Base-by-base conservation (phyloP, 2,329 filamentous ascomycete species). In the Fusarium dlaminii region DNA sequence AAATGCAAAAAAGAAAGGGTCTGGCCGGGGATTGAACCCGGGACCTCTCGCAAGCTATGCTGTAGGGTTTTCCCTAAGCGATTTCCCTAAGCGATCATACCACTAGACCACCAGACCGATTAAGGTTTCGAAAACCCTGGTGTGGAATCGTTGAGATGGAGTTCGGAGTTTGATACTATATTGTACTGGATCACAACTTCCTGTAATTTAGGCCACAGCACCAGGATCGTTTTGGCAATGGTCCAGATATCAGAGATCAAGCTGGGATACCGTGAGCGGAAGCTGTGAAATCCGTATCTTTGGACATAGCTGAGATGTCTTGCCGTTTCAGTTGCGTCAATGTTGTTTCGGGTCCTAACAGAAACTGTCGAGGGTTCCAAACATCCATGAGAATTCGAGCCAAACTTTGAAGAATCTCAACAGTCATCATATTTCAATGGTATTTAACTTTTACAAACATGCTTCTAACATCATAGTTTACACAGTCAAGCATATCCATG, bases 1-100 rank as follows among this genome's bases (percentile, higher is more conserved):
- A 42, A 36, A 20, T 15, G 24, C 40, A 58, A 58, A 58, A 58
- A 58, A 58, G 55, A 15, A 24, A 32, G 52, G 32, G 82, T 83
- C 82, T 83, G 82, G 82, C 83, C 83, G 83, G 81, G 83, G 82
- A 84, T 84, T 82, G 83, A 84, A 84, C 83, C 82, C 83, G 83
- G 82, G 83, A 84, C 83, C 83, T 84, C 83, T 83, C 83, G 83
- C 83, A 84, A 78, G 74, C 75, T 59, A 52, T 74, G 80, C 81
- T 77, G 48, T 69, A 69, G 64, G 64, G 66, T 69, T 56, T 68
- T 29, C 66, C 66, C 66, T 69, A 69, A 69, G 66, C 66, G 66
- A 69, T n/a, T n/a, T n/a, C n/a, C n/a, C n/a, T n/a, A n/a, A n/a
- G n/a, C n/a, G n/a, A 72, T 72, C 69, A 72, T 72, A 72, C 69